These are phyloP conservation scores for Marasmius tenuissimus DNA, from an alignment of 1,284 basidiomycete species.

Conservation along the genomic window DNA sequence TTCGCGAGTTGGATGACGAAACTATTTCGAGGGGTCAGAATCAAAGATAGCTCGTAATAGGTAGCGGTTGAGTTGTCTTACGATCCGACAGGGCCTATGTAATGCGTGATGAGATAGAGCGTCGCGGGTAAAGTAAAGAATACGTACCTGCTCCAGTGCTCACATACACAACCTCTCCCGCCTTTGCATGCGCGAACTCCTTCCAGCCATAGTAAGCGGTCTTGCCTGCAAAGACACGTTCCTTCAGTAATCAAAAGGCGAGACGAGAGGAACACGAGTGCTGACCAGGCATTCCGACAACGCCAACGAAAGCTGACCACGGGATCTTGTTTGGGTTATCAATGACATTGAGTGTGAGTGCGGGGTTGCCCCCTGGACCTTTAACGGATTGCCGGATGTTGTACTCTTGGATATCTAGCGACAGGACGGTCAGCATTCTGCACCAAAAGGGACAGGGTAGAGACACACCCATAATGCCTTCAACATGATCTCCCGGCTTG, in stretches of 20 bases:
- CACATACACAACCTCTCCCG: conserved; percentile 57
- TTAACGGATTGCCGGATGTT: background rate
- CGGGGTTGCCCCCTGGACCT: background rate
- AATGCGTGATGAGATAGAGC: background rate
- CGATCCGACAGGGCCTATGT: conserved; percentile 36
- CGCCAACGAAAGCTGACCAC: conserved; percentile 25
- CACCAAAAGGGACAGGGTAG: background rate
- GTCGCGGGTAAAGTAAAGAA: background rate
- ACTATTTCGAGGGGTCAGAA: conserved; percentile 18
- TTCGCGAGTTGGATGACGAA: conserved; percentile 63
- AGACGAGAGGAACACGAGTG: background rate
- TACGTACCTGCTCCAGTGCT: conserved; percentile 51
- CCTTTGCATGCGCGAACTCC: conserved; percentile 36
- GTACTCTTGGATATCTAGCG: conserved; percentile 10
- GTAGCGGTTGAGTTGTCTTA: conserved; percentile 18
- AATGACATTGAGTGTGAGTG: background rate
- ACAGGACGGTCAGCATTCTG: background rate
- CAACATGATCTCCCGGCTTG: conserved; percentile 24
- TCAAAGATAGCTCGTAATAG: background rate
- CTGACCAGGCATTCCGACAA: conserved; percentile 32
- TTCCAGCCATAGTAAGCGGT: conserved; percentile 44
- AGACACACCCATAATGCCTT: conserved; percentile 19
- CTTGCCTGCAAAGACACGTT: conserved; percentile 13
- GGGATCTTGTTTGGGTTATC: background rate
- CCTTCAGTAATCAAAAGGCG: background rate